Evolutionary conservation across 108 stramenopile genomes (phyloP).

Genomic region (Aurantiochytrium sp.): DNA sequence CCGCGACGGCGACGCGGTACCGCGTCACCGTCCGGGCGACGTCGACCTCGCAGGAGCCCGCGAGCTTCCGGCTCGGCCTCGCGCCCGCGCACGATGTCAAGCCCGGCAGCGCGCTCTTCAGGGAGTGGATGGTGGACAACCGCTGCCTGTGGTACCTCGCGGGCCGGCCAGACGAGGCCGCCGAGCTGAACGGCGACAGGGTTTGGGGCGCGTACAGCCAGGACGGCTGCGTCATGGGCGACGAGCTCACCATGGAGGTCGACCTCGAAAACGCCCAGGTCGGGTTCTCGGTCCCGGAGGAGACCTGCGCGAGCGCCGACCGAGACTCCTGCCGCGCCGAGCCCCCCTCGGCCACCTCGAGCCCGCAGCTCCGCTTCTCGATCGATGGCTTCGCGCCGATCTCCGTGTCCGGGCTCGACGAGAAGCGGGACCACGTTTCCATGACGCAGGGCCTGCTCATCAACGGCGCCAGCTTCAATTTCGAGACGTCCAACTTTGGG

Average conservation of each 20-base stretch:
- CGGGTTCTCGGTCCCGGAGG: background rate
- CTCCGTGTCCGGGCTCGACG: background rate
- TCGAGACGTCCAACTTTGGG: constrained; percentile 4
- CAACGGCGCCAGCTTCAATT: background rate
- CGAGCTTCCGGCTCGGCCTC: background rate
- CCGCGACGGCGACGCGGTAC: background rate
- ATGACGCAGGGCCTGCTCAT: background rate
- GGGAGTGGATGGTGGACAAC: constrained; percentile 29
- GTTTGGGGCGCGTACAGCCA: background rate
- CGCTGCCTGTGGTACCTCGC: background rate
- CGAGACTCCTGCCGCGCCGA: no score
- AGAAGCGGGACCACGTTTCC: background rate
- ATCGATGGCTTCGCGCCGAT: constrained; percentile 11
- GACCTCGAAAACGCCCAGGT: background rate
- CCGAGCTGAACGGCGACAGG: background rate
- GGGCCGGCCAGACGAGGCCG: background rate
- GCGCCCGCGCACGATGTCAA: background rate
- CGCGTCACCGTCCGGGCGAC: background rate
- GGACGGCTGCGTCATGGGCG: background rate
- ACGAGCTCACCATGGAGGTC: background rate
- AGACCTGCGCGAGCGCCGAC: background rate
- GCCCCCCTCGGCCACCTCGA: background rate
- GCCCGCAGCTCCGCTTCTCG: background rate
- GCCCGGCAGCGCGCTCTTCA: background rate
- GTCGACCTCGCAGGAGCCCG: background rate